phyloP scores from a whole-genome alignment of 2,329 filamentous ascomycete genomes.

The Trichoderma asperellum region DNA sequence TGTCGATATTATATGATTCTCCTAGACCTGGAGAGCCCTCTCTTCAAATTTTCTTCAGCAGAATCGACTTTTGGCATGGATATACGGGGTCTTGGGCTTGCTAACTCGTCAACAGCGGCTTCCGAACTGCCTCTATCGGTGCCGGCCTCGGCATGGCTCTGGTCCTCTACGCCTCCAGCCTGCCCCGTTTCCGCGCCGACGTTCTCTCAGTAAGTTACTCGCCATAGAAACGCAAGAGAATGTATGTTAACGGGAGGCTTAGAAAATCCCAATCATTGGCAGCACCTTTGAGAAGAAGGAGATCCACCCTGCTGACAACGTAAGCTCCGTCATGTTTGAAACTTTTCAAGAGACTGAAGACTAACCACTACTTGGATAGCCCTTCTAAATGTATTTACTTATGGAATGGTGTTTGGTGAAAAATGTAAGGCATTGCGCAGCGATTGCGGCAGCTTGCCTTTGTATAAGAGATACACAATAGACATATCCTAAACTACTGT shows the following conservation, averaged over 20 bases:
- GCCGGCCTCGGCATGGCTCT: constrained; percentile 61
- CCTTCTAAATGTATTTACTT: constrained; percentile 44
- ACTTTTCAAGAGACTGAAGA: neutral
- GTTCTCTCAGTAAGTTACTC: constrained; percentile 57
- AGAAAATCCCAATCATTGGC: constrained; percentile 62
- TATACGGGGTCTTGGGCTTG: neutral
- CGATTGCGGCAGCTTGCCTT: constrained; percentile 37
- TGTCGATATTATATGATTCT: neutral
- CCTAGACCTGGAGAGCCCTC: no score
- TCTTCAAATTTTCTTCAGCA: neutral
- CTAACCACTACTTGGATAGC: constrained; percentile 40
- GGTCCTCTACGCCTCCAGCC: constrained; percentile 64
- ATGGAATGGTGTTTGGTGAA: constrained; percentile 32
- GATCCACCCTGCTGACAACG: constrained; percentile 64
- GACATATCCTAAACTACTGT: constrained; percentile 35
- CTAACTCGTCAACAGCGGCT: constrained; percentile 46
- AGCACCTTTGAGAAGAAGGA: constrained; percentile 57
- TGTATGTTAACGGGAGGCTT: neutral
- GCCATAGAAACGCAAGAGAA: neutral
- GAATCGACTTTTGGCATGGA: constrained; percentile 30
- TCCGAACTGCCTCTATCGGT: constrained; percentile 59
- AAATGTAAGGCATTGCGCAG: constrained; percentile 35
- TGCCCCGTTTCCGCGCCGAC: constrained; percentile 63
- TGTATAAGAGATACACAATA: constrained; percentile 48
- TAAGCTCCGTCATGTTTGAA: constrained; percentile 44